These are phyloP conservation scores for Glomus cerebriforme DNA, from an alignment of 192 early-diverging fungal genomes.

Conservation along the genomic window DNA sequence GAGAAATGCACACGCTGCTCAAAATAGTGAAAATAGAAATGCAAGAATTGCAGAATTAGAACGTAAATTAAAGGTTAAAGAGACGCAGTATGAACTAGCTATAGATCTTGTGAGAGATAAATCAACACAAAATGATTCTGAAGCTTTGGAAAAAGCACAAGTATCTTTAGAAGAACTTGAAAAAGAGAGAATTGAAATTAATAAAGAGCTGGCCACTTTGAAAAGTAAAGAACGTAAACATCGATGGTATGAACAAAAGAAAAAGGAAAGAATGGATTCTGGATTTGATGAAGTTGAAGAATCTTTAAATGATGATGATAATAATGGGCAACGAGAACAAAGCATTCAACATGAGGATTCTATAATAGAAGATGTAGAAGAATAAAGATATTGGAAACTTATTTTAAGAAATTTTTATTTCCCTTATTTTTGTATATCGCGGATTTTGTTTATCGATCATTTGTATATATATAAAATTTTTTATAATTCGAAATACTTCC, in stretches of 20 bases:
- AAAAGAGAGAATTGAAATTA: slow-evolving; percentile 32
- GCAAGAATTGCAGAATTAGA: slow-evolving; percentile 40
- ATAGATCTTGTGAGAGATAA: slow-evolving; percentile 34
- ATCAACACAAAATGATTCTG: slow-evolving; percentile 32
- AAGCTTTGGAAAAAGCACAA: slow-evolving; percentile 33
- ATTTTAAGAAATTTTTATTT: no score
- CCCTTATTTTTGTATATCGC: no score
- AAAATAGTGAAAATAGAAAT: slow-evolving; percentile 39
- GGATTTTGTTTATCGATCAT: no score
- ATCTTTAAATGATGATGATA: background rate
- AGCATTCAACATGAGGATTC: no score
- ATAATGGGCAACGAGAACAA: no score
- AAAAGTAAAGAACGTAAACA: slow-evolving; percentile 61
- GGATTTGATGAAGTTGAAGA: slow-evolving; percentile 27
- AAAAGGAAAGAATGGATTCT: slow-evolving; percentile 38
- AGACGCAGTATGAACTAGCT: slow-evolving; percentile 35
- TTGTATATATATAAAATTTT: no score
- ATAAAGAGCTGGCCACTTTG: slow-evolving; percentile 40
- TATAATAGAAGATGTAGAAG: no score
- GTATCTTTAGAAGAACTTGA: slow-evolving; percentile 34
- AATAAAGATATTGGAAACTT: no score
- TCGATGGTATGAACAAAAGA: slow-evolving; percentile 60
- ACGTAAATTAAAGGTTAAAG: slow-evolving; percentile 40
- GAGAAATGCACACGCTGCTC: slow-evolving; percentile 46
- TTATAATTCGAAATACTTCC: no score